phyloP scores from a whole-genome alignment of 2,329 filamentous ascomycete species.

The Paramyrothecium roridum region DNA sequence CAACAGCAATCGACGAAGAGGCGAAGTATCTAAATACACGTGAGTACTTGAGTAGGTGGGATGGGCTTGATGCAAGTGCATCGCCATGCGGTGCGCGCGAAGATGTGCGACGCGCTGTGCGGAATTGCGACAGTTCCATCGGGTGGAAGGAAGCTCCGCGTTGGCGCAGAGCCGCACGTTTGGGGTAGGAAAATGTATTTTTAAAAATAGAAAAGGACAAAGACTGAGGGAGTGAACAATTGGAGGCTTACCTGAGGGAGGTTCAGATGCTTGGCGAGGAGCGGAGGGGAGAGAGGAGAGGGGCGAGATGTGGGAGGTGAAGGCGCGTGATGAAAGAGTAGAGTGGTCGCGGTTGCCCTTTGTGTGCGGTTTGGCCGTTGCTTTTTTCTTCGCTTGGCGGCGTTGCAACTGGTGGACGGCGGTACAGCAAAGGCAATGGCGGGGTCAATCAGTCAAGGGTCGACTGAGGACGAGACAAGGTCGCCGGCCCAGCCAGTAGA shows the following conservation, averaged over 20 bases:
- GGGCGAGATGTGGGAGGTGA: slow-evolving; percentile 1
- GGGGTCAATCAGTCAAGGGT: not conserved
- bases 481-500: not conserved
- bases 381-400: not conserved
- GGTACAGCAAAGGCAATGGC: not conserved
- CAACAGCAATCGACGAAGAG: slow-evolving; percentile 6
- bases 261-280: slow-evolving; percentile 5
- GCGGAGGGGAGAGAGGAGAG: slow-evolving; percentile 7
- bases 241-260: not conserved
- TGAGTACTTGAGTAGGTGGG: not conserved
- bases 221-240: not conserved
- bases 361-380: not conserved
- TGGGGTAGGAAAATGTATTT: too few species aligned
- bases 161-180: not conserved
- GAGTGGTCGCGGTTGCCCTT: not conserved
- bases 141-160: not conserved
- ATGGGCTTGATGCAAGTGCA: not conserved
- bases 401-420: not conserved
- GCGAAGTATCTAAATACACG: not conserved
- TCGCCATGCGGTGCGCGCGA: not conserved
- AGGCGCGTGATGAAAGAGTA: not conserved
- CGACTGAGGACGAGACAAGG: not conserved
- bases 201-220: not conserved
- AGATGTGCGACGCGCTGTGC: not conserved
- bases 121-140: not conserved